Conservation (phyloP, 2,329 filamentous ascomycete species). For the Onygenales sp. region DNA sequence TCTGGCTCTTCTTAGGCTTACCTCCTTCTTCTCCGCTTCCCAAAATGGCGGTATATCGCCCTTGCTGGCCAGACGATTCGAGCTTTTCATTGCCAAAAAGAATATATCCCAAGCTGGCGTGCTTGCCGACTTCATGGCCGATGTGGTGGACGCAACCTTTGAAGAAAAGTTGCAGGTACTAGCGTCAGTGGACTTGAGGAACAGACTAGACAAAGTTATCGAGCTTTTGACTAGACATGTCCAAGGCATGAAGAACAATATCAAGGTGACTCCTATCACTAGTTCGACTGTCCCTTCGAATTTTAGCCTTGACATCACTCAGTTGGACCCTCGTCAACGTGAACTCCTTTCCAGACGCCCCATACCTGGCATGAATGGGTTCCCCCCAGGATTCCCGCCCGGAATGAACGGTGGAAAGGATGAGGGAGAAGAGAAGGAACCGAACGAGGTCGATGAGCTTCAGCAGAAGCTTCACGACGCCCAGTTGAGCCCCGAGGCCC, state of each 20-base stretch:
- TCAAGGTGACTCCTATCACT: slow-evolving; percentile 72
- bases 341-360: slow-evolving; percentile 33
- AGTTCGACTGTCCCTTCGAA: slow-evolving; percentile 54
- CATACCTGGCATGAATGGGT: slow-evolving; percentile 35
- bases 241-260: slow-evolving; percentile 71
- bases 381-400: slow-evolving; percentile 22
- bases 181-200: slow-evolving; percentile 67
- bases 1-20: slow-evolving; percentile 72
- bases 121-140: slow-evolving; percentile 94
- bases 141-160: slow-evolving; percentile 75
- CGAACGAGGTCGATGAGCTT: slow-evolving; percentile 83
- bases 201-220: slow-evolving; percentile 70
- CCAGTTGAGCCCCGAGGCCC: slow-evolving; percentile 69
- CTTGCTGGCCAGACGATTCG: slow-evolving; percentile 73
- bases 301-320: slow-evolving; percentile 47
- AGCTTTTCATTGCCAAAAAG: slow-evolving; percentile 77
- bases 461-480: slow-evolving; percentile 79
- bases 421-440: slow-evolving; percentile 64
- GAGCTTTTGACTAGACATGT: slow-evolving; percentile 78
- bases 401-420: slow-evolving; percentile 38
- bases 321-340: slow-evolving; percentile 39
- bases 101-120: slow-evolving; percentile 71
- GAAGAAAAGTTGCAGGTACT: slow-evolving; percentile 87
- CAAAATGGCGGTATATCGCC: slow-evolving; percentile 64
- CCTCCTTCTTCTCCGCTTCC: slow-evolving; percentile 64